Evolutionary conservation across 306 rosid genomes (phyloP).

Genomic region (Medicago lupulina): DNA sequence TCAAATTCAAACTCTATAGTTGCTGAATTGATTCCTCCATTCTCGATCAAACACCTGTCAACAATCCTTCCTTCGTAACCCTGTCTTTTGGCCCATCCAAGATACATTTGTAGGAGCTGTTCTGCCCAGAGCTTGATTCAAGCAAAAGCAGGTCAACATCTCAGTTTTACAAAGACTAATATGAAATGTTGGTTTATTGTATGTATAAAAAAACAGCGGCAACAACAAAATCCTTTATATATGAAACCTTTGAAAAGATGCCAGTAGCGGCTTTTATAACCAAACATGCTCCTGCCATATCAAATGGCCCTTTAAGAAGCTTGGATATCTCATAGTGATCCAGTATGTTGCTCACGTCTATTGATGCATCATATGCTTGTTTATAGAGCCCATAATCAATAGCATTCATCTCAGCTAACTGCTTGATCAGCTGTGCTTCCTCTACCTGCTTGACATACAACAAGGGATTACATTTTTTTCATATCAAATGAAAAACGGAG

Average conservation of each 20-base stretch:
- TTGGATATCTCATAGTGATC: constrained; percentile 77
- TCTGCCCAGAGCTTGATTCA: constrained; percentile 78
- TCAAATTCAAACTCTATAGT: constrained; percentile 79
- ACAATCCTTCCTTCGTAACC: constrained; percentile 73
- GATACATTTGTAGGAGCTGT: constrained; percentile 70
- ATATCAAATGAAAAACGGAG: neutral
- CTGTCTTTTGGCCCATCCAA: constrained; percentile 76
- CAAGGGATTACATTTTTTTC: constrained; percentile 7
- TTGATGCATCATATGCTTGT: constrained; percentile 79
- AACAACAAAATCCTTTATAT: neutral
- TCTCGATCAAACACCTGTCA: constrained; percentile 55
- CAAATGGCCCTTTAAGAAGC: constrained; percentile 82
- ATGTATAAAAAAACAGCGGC: too few relatives aligned
- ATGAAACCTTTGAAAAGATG: constrained; percentile 62
- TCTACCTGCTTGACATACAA: constrained; percentile 61
- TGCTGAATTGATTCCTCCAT: constrained; percentile 69
- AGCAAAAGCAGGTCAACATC: constrained; percentile 36
- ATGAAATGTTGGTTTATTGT: neutral
- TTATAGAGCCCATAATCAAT: constrained; percentile 73
- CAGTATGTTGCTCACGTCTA: constrained; percentile 68
- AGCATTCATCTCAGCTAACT: constrained; percentile 73
- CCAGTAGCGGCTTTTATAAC: constrained; percentile 63
- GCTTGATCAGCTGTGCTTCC: constrained; percentile 83
- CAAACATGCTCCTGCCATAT: constrained; percentile 79
- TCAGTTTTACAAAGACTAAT: constrained; percentile 10